Conservation (phyloP, 78 protist species). For the Isochrysis galbana region DNA sequence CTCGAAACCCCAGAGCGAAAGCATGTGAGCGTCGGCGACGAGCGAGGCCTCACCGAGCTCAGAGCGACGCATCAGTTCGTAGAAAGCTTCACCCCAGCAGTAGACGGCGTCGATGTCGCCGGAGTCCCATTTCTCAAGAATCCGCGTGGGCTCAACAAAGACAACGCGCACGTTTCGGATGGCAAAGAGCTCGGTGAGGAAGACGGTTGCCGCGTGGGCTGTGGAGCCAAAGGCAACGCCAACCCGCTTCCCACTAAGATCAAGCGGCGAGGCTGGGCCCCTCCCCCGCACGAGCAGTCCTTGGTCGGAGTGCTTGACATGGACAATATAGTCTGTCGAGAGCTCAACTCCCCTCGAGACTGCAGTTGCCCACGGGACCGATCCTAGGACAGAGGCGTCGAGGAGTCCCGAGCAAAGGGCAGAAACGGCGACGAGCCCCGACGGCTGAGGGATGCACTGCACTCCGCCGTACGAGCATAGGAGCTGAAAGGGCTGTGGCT, state of each 20-base stretch:
- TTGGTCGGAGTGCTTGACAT: background rate
- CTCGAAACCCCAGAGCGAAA: background rate
- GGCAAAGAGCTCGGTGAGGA: background rate
- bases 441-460: background rate
- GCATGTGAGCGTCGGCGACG: background rate
- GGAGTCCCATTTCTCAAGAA: background rate
- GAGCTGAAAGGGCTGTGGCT: background rate
- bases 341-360: background rate
- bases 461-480: background rate
- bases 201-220: background rate
- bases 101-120: background rate
- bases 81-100: background rate
- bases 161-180: background rate
- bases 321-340: background rate
- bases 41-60: background rate
- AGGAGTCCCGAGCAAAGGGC: background rate
- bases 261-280: background rate
- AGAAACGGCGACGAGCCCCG: background rate
- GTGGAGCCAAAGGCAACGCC: background rate
- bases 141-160: background rate
- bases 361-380: background rate
- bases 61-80: background rate
- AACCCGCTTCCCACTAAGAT: background rate
- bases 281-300: background rate
- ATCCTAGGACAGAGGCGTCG: background rate